Conservation (phyloP, 2,329 filamentous ascomycete genomes). For the Knufia petricola region DNA sequence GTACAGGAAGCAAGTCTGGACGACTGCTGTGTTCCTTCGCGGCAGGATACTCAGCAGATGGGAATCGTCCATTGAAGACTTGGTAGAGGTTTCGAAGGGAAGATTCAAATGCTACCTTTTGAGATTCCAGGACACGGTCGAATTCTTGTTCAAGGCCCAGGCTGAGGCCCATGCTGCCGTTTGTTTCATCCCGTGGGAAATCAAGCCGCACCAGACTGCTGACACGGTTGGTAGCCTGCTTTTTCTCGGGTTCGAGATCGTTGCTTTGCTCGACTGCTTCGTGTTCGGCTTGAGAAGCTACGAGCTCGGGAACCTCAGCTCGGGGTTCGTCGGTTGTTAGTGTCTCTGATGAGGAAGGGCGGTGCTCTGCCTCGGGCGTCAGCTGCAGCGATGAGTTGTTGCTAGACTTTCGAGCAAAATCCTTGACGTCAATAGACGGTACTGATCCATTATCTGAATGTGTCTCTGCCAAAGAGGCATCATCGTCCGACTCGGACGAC, state of each 20-base stretch:
- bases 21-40: slow-evolving; percentile 13
- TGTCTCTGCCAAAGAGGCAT: slow-evolving; percentile 3
- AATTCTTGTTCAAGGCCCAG: slow-evolving; percentile 87
- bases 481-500: slow-evolving; percentile 15
- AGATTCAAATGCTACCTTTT: slow-evolving; percentile 70
- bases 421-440: neutral
- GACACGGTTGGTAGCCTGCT: slow-evolving; percentile 37
- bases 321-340: slow-evolving; percentile 49
- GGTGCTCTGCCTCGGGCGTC: slow-evolving; percentile 48
- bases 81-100: slow-evolving; percentile 32
- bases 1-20: slow-evolving; percentile 14
- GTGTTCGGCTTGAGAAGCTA: neutral
- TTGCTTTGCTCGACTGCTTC: slow-evolving; percentile 7
- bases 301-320: slow-evolving; percentile 31
- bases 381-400: slow-evolving; percentile 46
- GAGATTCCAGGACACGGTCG: slow-evolving; percentile 84
- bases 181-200: slow-evolving; percentile 60
- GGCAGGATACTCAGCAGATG: slow-evolving; percentile 17
- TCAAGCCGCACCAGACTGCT: slow-evolving; percentile 73
- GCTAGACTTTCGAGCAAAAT: neutral
- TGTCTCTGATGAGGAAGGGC: too few species aligned
- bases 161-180: slow-evolving; percentile 66
- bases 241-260: slow-evolving; percentile 26
- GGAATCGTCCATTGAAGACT: slow-evolving; percentile 23
- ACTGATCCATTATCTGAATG: neutral